These are phyloP conservation scores for Lupinus albus DNA, from an alignment of 306 rosid species.

Conservation along the genomic window DNA sequence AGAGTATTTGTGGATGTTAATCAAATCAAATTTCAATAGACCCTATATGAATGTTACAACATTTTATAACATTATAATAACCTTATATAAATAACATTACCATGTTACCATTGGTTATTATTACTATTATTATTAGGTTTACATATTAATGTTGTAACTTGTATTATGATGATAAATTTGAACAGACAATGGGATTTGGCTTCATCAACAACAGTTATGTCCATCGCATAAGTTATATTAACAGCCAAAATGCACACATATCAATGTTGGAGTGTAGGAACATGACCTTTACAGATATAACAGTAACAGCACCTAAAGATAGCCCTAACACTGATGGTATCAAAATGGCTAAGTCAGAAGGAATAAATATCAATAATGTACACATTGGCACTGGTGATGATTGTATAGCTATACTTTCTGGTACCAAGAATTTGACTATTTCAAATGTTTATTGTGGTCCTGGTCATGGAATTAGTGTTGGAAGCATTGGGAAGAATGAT, in stretches of 20 bases:
- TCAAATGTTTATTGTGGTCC: conserved; percentile 57
- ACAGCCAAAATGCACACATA: conserved; percentile 61
- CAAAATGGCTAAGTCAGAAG: conserved; percentile 48
- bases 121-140: neutral
- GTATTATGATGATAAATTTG: neutral
- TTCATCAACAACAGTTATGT: conserved; percentile 55
- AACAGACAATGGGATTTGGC: conserved; percentile 56
- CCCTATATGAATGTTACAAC: too few relatives aligned
- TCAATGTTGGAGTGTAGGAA: conserved; percentile 45
- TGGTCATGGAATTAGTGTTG: conserved; percentile 74
- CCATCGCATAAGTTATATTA: conserved; percentile 47
- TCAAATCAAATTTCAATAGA: too few relatives aligned
- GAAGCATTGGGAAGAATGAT: conserved; percentile 55
- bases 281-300: conserved; percentile 43
- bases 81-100: too few relatives aligned
- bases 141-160: neutral
- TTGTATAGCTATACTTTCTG: conserved; percentile 57
- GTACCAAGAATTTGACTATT: conserved; percentile 43
- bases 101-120: too few relatives aligned
- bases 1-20: too few relatives aligned
- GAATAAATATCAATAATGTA: conserved; percentile 37
- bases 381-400: conserved; percentile 62
- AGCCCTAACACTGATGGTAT: conserved; percentile 83
- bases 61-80: too few relatives aligned
- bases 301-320: conserved; percentile 45